Evolutionary conservation across 305 asterid genomes (phyloP), one percentile per base, ranked within the genome.

Genomic region (Euphrasia arctica): DNA sequence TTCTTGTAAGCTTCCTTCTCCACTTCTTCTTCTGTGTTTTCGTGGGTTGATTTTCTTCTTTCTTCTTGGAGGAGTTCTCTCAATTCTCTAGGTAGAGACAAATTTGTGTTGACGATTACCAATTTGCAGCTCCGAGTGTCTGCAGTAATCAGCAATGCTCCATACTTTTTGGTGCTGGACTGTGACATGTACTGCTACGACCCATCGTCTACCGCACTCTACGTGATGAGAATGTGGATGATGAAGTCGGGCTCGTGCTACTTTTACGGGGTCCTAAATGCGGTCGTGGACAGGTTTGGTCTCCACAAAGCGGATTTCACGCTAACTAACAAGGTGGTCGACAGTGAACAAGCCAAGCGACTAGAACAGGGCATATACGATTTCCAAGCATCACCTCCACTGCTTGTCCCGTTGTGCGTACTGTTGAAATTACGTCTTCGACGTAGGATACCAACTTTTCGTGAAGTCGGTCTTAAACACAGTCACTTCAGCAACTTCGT

Each of bases 151-250:
- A 88, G 87, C 85, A 88, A 88, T 66, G 82, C 96, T 15, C 87
- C 96, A 2, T 88, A 88, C 77, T 68, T 88, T 65, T 49, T 88
- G 70, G 79, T 77, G 56, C 57, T 88, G 72, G 96, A 88, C 66
- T 88, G 95, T 73, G 95, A 85, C 74, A 82, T 85, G 88, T 79
- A 81, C 68, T 78, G 80, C 74, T 72, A 78, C 14, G 87, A 88
- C 62, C 77, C 93, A 2, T 54, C 85, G 18, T 88, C 91, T 64
- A 64, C 65, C 3, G 51, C 73, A 3, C 45, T 71, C 27, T 70
- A 79, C 54, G 84, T 76, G 39, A 60, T 50, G 39, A 59, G 81
- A 54, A 64, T 64, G 13, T 79, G 84, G 84, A 70, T 79, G 84
- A 76, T 79, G 79, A 79, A 75, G 56, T 70, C 67, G 0, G 77